Evolutionary conservation across 805 yeast genomes (phyloP).

Genomic region (Saturnispora besseyi): DNA sequence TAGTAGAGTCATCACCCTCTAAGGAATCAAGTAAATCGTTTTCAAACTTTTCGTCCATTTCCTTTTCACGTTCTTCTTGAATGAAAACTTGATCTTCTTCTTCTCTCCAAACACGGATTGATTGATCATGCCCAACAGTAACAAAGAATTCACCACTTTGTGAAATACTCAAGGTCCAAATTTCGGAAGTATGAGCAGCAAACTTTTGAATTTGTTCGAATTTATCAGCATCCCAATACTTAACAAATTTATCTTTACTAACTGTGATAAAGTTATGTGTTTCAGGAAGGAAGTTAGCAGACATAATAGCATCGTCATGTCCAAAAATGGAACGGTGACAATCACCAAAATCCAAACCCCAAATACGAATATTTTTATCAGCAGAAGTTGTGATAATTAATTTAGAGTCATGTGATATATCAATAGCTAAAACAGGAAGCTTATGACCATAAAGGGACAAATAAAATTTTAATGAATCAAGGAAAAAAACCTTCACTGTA

Average conservation of each 20-base stretch:
- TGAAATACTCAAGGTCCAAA: constrained; percentile 85
- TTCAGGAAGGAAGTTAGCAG: constrained; percentile 74
- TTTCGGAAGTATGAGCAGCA: constrained; percentile 82
- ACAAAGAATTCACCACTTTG: constrained; percentile 61
- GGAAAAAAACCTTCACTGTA: constrained; percentile 90
- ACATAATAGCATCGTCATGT: constrained; percentile 93
- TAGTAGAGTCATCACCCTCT: constrained; percentile 43
- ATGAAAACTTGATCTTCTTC: constrained; percentile 93
- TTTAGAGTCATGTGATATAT: constrained; percentile 83
- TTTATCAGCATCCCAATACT: constrained; percentile 98
- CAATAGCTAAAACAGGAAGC: constrained; percentile 87
- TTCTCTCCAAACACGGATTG: constrained; percentile 87
- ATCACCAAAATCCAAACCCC: constrained; percentile 99
- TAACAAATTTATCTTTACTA: constrained; percentile 80
- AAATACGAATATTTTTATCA: constrained; percentile 91
- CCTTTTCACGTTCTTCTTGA: constrained; percentile 95
- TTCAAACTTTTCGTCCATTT: constrained; percentile 87
- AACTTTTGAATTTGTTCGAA: constrained; percentile 88
- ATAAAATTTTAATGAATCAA: constrained; percentile 80
- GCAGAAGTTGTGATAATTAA: constrained; percentile 89
- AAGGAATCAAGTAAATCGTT: constrained; percentile 63
- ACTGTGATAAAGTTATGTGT: constrained; percentile 84
- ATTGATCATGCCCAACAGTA: constrained; percentile 86
- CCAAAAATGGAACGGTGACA: constrained; percentile 96
- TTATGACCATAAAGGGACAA: constrained; percentile 92